Evolutionary conservation across 306 rosid species (phyloP).

Genomic region (Crotalaria pallida): DNA sequence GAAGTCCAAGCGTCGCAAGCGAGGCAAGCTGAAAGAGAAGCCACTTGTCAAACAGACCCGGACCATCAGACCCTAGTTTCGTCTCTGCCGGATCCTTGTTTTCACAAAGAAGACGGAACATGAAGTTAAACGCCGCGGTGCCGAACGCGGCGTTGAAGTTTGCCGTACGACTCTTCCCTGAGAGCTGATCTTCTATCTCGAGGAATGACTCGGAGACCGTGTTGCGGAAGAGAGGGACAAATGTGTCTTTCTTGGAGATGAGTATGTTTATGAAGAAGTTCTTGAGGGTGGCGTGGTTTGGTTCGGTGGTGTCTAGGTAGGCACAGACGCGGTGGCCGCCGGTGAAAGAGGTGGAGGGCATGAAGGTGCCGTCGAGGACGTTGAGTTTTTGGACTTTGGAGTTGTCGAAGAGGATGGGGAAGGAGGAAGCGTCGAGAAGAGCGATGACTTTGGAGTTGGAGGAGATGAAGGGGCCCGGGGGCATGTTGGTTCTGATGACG

Average conservation of each 20-base stretch:
- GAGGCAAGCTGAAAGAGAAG: conserved; percentile 49
- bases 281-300: conserved; percentile 44
- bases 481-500: conserved; percentile 69
- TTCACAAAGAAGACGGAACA: conserved; percentile 41
- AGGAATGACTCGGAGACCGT: conserved; percentile 22
- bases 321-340: conserved; percentile 66
- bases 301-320: conserved; percentile 55
- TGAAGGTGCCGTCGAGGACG: conserved; percentile 75
- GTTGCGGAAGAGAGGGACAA: conserved; percentile 46
- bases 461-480: conserved; percentile 68
- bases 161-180: background rate
- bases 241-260: conserved; percentile 13
- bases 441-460: conserved; percentile 43
- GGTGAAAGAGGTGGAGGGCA: conserved; percentile 64
- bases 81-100: conserved; percentile 19
- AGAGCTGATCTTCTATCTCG: conserved; percentile 30
- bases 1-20: conserved; percentile 27
- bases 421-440: conserved; percentile 54
- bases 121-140: conserved; percentile 37
- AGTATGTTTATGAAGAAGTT: conserved; percentile 35
- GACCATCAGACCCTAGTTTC: conserved; percentile 30
- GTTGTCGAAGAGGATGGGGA: conserved; percentile 56
- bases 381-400: conserved; percentile 46
- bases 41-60: conserved; percentile 35
- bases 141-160: conserved; percentile 28